A percentile compares a stretch with the other conserved stretches of the same genome.
Evolutionary conservation across 495 filamentous ascomycete species (phyloP).

Genomic region (Cenococcum geophilum): DNA sequence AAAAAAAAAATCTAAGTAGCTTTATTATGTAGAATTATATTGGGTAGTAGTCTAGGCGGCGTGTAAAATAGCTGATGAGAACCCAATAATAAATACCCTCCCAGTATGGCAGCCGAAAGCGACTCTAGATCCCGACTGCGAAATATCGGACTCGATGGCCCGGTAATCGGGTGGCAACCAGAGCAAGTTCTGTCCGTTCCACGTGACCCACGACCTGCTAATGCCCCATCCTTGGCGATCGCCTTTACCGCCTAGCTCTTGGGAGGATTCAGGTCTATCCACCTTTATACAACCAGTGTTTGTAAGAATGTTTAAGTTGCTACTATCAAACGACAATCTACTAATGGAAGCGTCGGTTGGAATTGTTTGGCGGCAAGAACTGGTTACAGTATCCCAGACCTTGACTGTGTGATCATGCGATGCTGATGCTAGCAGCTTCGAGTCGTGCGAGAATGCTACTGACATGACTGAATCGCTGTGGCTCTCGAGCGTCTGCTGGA

Average conservation of each 20-base stretch:
- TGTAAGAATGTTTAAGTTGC: not conserved
- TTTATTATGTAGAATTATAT: too few relatives aligned
- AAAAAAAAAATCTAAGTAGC: too few relatives aligned
- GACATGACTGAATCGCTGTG: not conserved
- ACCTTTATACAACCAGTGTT: not conserved
- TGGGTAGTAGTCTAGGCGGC: too few relatives aligned
- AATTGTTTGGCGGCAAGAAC: slow-evolving; percentile 76
- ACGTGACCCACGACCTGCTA: not conserved
- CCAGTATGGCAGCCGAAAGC: not conserved
- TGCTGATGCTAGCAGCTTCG: slow-evolving; percentile 72
- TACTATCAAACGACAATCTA: not conserved
- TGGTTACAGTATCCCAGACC: slow-evolving; percentile 85
- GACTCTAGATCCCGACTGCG: not conserved
- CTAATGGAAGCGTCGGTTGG: not conserved
- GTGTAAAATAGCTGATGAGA: not conserved
- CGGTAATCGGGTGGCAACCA: not conserved
- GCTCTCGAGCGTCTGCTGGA: slow-evolving; percentile 6
- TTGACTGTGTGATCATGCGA: slow-evolving; percentile 93
- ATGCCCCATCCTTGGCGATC: not conserved
- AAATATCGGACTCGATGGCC: not conserved
- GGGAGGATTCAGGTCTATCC: not conserved
- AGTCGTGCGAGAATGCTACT: slow-evolving; percentile 4
- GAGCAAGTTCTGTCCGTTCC: not conserved
- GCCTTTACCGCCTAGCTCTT: not conserved
- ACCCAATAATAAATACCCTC: not conserved